phyloP scores from a whole-genome alignment of 164 flowering plant genomes.

The Vitis rotundifolia region DNA sequence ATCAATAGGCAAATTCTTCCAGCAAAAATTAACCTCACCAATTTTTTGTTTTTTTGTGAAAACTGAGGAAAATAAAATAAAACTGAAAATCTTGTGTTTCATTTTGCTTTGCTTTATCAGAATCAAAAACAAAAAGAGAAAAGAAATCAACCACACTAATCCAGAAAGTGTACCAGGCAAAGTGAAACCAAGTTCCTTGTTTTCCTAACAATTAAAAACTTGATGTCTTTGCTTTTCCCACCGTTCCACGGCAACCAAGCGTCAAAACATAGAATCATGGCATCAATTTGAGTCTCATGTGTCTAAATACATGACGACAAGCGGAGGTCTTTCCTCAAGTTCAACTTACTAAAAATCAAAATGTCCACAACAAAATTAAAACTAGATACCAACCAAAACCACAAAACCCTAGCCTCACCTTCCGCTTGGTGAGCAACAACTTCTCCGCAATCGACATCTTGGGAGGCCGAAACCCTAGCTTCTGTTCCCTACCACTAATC shows the following conservation, averaged over 20 bases:
- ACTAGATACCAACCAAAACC: background rate
- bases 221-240: background rate
- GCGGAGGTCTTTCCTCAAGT: no score
- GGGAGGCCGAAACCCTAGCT: conserved; percentile 53
- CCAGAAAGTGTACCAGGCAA: no score
- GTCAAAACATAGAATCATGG: background rate
- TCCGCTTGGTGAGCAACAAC: conserved; percentile 48
- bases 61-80: background rate
- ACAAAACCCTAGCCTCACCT: conserved; percentile 39
- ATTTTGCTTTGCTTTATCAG: background rate
- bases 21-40: no score
- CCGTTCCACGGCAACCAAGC: background rate
- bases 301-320: no score
- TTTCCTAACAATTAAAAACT: background rate
- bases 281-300: background rate
- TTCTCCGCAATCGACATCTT: conserved; percentile 70
- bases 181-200: background rate
- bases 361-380: background rate
- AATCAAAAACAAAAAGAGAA: background rate
- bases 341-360: background rate
- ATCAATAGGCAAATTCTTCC: no score
- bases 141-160: no score
- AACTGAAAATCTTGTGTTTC: background rate
- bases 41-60: background rate
- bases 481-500: conserved; percentile 54